Base-by-base conservation (phyloP, 2,329 filamentous ascomycete genomes). In the Malbranchea zuffiana region DNA sequence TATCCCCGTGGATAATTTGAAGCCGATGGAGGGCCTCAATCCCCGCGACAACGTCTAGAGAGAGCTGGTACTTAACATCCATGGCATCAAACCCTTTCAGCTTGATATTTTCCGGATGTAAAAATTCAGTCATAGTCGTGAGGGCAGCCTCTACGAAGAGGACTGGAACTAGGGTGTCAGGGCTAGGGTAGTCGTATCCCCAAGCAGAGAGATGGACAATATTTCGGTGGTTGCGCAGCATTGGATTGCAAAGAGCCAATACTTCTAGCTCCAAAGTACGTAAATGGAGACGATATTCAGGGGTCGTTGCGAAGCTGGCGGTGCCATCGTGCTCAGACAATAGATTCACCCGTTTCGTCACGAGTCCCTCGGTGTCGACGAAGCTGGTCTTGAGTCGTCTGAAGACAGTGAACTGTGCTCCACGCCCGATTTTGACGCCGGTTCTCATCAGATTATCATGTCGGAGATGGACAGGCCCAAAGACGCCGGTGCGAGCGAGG, bases 331-430 rank as follows among this genome's bases (percentile, higher is more conserved):
- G 42, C 20, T 41, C 41, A 11, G 49, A 45, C 10, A 54, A 43
- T 17, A 54, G 40, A 32, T 51, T 54, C 27, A 54, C 48, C 5
- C 50, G 49, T 35, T 54, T 54, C 13, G 53, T 45, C 3, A 53
- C 51, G 17, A 51, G 32, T 6, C 44, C 48, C 31, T 53, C 43
- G 28, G 47, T 48, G 5, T 43, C 34, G 1, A 41, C 35, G 27
- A 43, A 39, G 15, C 32, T 34, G 6, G 12, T 28, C 10, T 19
- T 4, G 15, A 33, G 23, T 10, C 52, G 50, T 25, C 45, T 45
- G 37, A 47, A 54, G 3, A 54, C 50, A 6, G 49, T 52, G 23
- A 54, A 54, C 21, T 54, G 51, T 6, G 47, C 33, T 4, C 51
- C 51, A 4, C 37, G 39, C 12, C 50, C 51, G 8, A 54, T 51